These are phyloP conservation scores for Aspergillus ibericus DNA, from an alignment of 2,329 filamentous ascomycete genomes.

Conservation along the genomic window DNA sequence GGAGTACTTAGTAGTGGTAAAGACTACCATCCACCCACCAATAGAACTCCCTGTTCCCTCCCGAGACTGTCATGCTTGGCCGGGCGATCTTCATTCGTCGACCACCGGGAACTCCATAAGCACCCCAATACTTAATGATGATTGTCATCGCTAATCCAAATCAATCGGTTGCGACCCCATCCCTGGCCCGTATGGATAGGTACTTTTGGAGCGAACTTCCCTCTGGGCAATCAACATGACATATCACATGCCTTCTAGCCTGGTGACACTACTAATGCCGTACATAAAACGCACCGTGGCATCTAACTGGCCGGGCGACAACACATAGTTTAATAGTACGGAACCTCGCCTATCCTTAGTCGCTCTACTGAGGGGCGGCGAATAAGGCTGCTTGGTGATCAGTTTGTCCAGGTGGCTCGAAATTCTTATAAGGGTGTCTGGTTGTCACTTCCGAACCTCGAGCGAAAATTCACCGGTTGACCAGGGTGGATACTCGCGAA, in stretches of 20 bases:
- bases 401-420: neutral
- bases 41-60: neutral
- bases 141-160: neutral
- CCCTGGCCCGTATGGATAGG: neutral
- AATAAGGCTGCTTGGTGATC: neutral
- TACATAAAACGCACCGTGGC: neutral
- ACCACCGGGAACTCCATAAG: neutral
- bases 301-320: neutral
- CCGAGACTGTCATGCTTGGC: neutral
- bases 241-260: neutral
- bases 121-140: neutral
- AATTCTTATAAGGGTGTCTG: neutral
- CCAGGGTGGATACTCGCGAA: neutral
- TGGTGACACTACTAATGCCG: neutral
- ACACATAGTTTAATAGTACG: neutral
- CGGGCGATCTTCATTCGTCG: neutral
- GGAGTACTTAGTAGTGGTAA: too few relatives aligned
- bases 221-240: neutral
- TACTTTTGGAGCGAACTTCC: neutral
- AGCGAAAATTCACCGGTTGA: neutral
- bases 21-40: neutral
- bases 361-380: neutral
- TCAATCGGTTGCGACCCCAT: neutral
- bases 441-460: neutral
- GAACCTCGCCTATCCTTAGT: neutral